Percentiles rank a stretch among this genome's conserved stretches.
phyloP scores from a whole-genome alignment of 176 grass and related monocot genomes.

The Tillandsia fasciculata region DNA sequence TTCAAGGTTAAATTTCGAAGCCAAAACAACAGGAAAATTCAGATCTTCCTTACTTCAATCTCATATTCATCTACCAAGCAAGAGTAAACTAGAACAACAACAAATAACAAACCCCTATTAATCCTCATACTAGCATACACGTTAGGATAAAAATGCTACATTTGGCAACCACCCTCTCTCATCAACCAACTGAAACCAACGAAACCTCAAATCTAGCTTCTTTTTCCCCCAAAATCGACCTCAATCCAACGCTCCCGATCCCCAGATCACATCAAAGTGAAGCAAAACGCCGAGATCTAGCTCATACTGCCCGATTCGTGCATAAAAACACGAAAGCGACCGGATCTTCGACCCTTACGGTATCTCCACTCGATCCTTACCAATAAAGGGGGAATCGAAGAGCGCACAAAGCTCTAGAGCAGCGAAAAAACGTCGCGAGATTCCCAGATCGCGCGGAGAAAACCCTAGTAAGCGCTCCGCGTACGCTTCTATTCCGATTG shows the following conservation, averaged over 20 bases:
- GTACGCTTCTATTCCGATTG: slow-evolving; percentile 4
- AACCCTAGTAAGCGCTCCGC: slow-evolving; percentile 29
- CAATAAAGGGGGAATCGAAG: neutral
- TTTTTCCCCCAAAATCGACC: neutral
- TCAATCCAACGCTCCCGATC: slow-evolving; percentile 18
- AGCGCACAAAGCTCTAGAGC: slow-evolving; percentile 7
- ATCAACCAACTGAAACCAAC: neutral
- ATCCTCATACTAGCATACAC: neutral
- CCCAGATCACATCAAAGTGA: slow-evolving; percentile 9
- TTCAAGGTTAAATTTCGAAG: neutral
- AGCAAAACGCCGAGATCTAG: slow-evolving; percentile 48
- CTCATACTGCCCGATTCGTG: slow-evolving; percentile 16
- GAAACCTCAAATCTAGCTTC: neutral
- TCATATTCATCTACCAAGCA: neutral
- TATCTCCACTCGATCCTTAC: slow-evolving; percentile 23
- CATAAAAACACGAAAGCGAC: slow-evolving; percentile 20
- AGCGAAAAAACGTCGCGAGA: slow-evolving; percentile 11
- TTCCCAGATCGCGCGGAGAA: slow-evolving; percentile 39
- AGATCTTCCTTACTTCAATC: neutral
- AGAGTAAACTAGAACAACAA: neutral
- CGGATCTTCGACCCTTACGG: slow-evolving; percentile 19
- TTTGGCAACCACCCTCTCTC: neutral
- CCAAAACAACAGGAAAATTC: neutral
- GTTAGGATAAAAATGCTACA: neutral
- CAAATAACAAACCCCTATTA: neutral